Percentiles rank a stretch among this genome's conserved stretches.
Evolutionary conservation across 2,329 filamentous ascomycete genomes (phyloP).

Genomic region (Aspergillus novofumigatus): DNA sequence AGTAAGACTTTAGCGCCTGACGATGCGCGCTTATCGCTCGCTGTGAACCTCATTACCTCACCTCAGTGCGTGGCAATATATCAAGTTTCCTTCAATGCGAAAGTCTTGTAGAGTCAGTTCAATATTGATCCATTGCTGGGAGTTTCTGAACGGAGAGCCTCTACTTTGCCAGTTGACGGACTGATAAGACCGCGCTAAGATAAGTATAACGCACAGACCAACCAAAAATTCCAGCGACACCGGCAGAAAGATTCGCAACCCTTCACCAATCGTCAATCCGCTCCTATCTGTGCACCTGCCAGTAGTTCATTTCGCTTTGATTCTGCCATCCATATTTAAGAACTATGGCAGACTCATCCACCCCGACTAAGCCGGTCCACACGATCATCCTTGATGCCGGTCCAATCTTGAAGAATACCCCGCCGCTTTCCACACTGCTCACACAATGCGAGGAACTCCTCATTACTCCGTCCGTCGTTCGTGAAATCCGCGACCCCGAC

Average conservation of each 20-base stretch:
- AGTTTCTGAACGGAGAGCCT: too few species aligned
- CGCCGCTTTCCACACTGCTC: conserved; percentile 75
- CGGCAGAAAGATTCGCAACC: conserved; percentile 6
- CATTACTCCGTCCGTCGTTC: conserved; percentile 79
- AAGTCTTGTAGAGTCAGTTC: background rate
- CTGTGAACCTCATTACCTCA: too few species aligned
- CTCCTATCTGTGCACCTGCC: background rate
- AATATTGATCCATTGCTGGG: too few species aligned
- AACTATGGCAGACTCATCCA: conserved; percentile 22
- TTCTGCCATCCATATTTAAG: background rate
- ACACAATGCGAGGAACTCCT: conserved; percentile 71
- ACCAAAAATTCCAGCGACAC: conserved; percentile 24
- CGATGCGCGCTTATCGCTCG: too few species aligned
- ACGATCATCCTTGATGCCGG: conserved; percentile 86
- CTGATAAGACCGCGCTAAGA: conserved; percentile 28
- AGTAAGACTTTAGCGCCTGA: too few species aligned
- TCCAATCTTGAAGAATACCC: conserved; percentile 89
- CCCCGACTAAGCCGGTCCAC: conserved; percentile 63
- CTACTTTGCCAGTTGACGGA: background rate
- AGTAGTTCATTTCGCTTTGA: background rate
- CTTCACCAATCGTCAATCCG: conserved; percentile 1
- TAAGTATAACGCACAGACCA: conserved; percentile 37
- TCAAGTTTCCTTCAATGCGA: background rate
- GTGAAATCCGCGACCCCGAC: conserved; percentile 80
- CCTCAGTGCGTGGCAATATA: too few species aligned